These are phyloP conservation scores for Yamadazyma dushanensis DNA, from an alignment of 1,139 yeast genomes.

Conservation along the genomic window DNA sequence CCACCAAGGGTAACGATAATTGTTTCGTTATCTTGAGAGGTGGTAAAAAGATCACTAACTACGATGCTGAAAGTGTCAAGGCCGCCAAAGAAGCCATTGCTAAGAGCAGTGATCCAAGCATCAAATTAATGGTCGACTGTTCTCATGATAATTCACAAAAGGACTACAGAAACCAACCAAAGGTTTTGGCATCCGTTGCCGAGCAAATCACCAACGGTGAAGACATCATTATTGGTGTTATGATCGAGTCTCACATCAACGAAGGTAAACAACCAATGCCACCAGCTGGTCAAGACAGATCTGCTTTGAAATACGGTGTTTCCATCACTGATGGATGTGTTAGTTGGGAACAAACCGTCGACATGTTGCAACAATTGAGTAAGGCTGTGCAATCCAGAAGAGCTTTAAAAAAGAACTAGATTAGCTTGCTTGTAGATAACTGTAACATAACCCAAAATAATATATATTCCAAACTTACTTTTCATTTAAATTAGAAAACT, in stretches of 20 bases:
- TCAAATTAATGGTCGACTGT: constrained; percentile 85
- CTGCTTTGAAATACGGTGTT: constrained; percentile 86
- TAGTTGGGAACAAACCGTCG: constrained; percentile 84
- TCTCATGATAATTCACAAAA: constrained; percentile 96
- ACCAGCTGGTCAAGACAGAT: constrained; percentile 53
- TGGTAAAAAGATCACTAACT: constrained; percentile 91
- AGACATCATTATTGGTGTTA: constrained; percentile 78
- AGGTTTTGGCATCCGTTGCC: constrained; percentile 75
- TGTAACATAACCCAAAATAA: constrained; percentile 1
- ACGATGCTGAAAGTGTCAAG: constrained; percentile 72
- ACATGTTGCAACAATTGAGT: constrained; percentile 75
- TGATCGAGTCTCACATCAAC: constrained; percentile 92
- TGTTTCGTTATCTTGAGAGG: constrained; percentile 93
- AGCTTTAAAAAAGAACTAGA: constrained; percentile 18
- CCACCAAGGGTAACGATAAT: constrained; percentile 91
- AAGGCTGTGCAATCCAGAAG: constrained; percentile 83
- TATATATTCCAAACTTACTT: background rate
- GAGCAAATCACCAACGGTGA: constrained; percentile 84
- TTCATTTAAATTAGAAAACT: background rate
- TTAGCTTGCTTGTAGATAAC: constrained; percentile 1
- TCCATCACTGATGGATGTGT: constrained; percentile 97
- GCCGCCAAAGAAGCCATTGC: constrained; percentile 61
- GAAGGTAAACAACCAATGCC: constrained; percentile 93
- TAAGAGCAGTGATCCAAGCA: constrained; percentile 43
- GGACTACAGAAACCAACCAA: constrained; percentile 93